phyloP scores from a whole-genome alignment of 352 stramenopile species.

The Globisporangium paroecandrum region DNA sequence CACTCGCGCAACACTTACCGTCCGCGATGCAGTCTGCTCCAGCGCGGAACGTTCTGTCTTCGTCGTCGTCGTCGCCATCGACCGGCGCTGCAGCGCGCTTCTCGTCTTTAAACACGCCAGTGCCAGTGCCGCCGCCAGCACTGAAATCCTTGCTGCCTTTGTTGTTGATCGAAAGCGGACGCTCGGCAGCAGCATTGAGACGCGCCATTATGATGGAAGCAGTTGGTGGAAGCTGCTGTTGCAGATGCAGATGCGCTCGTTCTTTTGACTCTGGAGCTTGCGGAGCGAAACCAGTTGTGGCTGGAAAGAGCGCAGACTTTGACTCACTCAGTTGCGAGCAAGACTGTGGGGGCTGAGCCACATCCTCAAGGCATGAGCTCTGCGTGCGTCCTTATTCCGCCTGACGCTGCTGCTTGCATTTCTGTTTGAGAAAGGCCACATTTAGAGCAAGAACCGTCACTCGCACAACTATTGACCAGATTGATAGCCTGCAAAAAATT shows the following conservation, averaged over 20 bases:
- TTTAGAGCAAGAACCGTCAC: neutral
- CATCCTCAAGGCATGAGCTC: constrained; percentile 6
- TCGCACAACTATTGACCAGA: neutral
- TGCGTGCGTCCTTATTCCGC: neutral
- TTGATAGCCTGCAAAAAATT: neutral
- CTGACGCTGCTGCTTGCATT: constrained; percentile 1
- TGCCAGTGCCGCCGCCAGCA: neutral
- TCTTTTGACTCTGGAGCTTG: neutral
- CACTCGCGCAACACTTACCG: neutral
- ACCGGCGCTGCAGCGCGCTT: constrained; percentile 15
- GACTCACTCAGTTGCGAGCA: neutral
- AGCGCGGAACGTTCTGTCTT: neutral
- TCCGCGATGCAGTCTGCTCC: neutral
- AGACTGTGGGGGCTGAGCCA: neutral
- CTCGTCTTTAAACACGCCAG: constrained; percentile 3
- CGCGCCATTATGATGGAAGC: constrained; percentile 4
- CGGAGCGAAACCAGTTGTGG: neutral
- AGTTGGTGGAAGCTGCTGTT: neutral
- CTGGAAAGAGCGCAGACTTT: neutral
- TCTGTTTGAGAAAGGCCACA: constrained; percentile 9
- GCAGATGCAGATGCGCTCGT: neutral
- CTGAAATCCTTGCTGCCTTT: neutral
- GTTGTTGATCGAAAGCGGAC: neutral
- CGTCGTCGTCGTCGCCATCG: constrained; percentile 5
- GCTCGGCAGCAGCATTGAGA: constrained; percentile 1